A percentile compares a stretch with the other conserved stretches of the same genome.
These are phyloP conservation scores for Warburgia ugandensis DNA, from an alignment of 164 flowering plant genomes.

Conservation along the genomic window DNA sequence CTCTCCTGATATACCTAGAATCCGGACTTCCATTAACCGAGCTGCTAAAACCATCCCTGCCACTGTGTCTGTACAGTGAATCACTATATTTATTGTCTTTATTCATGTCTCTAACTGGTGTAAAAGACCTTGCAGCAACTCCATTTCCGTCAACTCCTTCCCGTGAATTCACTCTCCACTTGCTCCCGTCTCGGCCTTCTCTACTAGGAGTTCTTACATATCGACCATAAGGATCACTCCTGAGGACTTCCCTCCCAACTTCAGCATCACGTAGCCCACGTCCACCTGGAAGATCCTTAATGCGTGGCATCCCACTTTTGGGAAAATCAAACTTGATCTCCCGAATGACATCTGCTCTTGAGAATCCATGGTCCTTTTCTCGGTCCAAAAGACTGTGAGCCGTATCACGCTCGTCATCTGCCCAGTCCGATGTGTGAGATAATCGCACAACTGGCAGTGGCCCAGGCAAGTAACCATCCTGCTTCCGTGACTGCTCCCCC, in stretches of 20 bases:
- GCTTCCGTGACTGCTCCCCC: slow-evolving; percentile 25
- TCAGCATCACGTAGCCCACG: slow-evolving; percentile 44
- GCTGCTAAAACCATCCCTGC: slow-evolving; percentile 25
- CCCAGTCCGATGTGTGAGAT: slow-evolving; percentile 90
- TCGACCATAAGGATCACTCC: slow-evolving; percentile 12
- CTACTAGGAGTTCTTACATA: slow-evolving; percentile 31
- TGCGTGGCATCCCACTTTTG: slow-evolving; percentile 39
- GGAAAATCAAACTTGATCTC: slow-evolving; percentile 72
- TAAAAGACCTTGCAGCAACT: slow-evolving; percentile 25
- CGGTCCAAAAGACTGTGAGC: slow-evolving; percentile 45
- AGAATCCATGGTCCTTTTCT: slow-evolving; percentile 45
- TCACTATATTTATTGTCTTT: slow-evolving; percentile 39
- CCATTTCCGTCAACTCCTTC: slow-evolving; percentile 34
- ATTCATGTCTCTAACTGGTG: slow-evolving; percentile 23
- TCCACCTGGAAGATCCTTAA: slow-evolving; percentile 30
- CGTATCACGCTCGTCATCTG: slow-evolving; percentile 96
- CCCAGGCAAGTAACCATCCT: slow-evolving; percentile 48
- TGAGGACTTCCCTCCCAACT: slow-evolving; percentile 37
- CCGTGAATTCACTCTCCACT: slow-evolving; percentile 44
- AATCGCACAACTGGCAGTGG: slow-evolving; percentile 67
- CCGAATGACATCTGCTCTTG: too few species aligned
- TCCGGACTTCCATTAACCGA: slow-evolving; percentile 17
- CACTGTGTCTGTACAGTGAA: slow-evolving; percentile 15
- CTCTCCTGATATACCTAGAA: slow-evolving; percentile 35
- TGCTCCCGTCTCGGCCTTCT: slow-evolving; percentile 52